Conservation (phyloP, 176 grass and related monocot genomes). For the Oryza coarctata region DNA sequence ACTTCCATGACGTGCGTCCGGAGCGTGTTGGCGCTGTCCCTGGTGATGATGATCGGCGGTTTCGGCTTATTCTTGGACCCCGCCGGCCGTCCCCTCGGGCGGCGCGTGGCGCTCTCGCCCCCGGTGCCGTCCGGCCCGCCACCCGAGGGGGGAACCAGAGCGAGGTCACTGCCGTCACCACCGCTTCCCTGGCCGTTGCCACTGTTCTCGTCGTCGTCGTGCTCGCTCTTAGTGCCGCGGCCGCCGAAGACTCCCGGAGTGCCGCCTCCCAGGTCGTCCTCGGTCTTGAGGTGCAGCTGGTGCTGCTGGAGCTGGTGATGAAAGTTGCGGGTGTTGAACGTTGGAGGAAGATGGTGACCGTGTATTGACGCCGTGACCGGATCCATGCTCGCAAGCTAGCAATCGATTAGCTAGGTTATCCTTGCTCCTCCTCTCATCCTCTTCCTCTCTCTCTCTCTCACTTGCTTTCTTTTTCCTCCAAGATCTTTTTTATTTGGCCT, state of each 20-base stretch:
- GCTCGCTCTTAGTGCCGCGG: slow-evolving; percentile 44
- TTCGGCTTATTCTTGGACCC: slow-evolving; percentile 88
- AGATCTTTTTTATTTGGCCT: slow-evolving; percentile 41
- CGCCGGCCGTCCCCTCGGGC: slow-evolving; percentile 59
- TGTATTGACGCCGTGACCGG: slow-evolving; percentile 49
- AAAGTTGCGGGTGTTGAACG: slow-evolving; percentile 85
- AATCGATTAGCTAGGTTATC: slow-evolving; percentile 32
- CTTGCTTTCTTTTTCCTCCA: slow-evolving; percentile 40
- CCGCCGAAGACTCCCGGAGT: slow-evolving; percentile 22
- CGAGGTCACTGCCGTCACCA: slow-evolving; percentile 35
- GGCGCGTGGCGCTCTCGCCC: slow-evolving; percentile 46
- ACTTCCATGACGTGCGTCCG: slow-evolving; percentile 89
- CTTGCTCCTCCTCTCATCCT: background rate
- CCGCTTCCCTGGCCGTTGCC: slow-evolving; percentile 47
- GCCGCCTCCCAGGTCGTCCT: slow-evolving; percentile 60
- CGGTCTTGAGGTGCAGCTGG: slow-evolving; percentile 59
- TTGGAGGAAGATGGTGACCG: slow-evolving; percentile 83
- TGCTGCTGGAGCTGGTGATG: slow-evolving; percentile 68
- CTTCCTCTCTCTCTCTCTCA: background rate
- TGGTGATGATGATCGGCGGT: slow-evolving; percentile 82
- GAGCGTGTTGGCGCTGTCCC: slow-evolving; percentile 79
- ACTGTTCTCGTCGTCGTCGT: slow-evolving; percentile 45
- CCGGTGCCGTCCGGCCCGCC: slow-evolving; percentile 45
- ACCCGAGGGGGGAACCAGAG: slow-evolving; percentile 29
- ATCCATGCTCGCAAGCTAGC: slow-evolving; percentile 51